phyloP scores from a whole-genome alignment of 2,329 filamentous ascomycete species.

The Thelonectria olida region DNA sequence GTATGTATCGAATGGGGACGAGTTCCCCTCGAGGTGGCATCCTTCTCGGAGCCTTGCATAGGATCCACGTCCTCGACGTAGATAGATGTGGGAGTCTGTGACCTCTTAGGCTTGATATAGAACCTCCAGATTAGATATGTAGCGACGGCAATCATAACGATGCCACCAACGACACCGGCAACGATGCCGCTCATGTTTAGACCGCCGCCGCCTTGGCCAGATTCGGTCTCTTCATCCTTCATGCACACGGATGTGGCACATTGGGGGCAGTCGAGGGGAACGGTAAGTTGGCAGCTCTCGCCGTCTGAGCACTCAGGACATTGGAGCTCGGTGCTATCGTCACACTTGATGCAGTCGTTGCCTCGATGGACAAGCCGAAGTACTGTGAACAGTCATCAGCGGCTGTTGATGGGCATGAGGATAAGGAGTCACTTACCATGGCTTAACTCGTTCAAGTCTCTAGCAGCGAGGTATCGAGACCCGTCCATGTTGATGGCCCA shows the following conservation, averaged over 20 bases:
- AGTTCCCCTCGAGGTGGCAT: constrained; percentile 52
- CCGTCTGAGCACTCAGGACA: constrained; percentile 57
- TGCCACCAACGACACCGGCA: constrained; percentile 87
- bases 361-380: constrained; percentile 51
- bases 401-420: no score
- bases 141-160: constrained; percentile 77
- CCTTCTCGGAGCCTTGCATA: constrained; percentile 54
- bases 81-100: constrained; percentile 62
- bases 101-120: constrained; percentile 82
- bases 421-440: no score
- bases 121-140: constrained; percentile 89
- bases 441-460: no score
- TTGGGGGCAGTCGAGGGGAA: constrained; percentile 55
- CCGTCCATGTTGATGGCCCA: no score
- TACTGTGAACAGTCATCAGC: no score
- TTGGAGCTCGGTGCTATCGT: constrained; percentile 49
- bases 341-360: constrained; percentile 57
- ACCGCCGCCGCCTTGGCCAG: constrained; percentile 48
- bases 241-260: constrained; percentile 60
- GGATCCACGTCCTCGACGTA: constrained; percentile 66
- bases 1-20: constrained; percentile 81
- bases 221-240: constrained; percentile 32
- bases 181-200: constrained; percentile 87
- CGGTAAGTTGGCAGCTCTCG: constrained; percentile 56
- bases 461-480: no score